These are phyloP conservation scores for Fusarium beomiforme DNA, from an alignment of 2,329 filamentous ascomycete genomes.

Conservation along the genomic window DNA sequence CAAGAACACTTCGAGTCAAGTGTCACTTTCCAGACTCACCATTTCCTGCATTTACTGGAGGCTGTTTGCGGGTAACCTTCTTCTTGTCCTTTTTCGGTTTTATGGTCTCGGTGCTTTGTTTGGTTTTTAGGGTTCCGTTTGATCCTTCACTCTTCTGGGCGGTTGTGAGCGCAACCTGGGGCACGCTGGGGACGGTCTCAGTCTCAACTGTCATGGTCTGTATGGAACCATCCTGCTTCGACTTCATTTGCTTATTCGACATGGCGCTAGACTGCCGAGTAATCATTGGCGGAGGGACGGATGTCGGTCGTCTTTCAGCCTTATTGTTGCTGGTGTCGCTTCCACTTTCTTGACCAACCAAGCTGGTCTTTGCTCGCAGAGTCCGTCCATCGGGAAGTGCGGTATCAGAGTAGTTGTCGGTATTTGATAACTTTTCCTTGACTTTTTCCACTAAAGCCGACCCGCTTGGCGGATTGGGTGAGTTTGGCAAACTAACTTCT, in stretches of 20 bases:
- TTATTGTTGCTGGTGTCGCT: conserved; percentile 71
- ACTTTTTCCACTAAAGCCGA: conserved; percentile 60
- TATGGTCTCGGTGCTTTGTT: conserved; percentile 95
- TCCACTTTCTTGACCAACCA: conserved; percentile 66
- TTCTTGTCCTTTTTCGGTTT: conserved; percentile 94
- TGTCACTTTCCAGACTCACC: conserved; percentile 57
- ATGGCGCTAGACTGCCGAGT: conserved; percentile 72
- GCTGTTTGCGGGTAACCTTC: conserved; percentile 78
- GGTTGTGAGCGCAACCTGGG: conserved; percentile 78
- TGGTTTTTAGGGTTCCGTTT: conserved; percentile 81
- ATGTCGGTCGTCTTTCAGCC: conserved; percentile 55
- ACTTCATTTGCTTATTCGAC: conserved; percentile 74
- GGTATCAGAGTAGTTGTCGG: conserved; percentile 55
- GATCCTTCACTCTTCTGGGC: conserved; percentile 71
- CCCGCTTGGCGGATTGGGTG: conserved; percentile 64
- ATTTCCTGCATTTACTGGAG: conserved; percentile 75
- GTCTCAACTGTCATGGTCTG: conserved; percentile 98
- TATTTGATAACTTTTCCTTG: conserved; percentile 58
- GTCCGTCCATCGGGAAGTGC: conserved; percentile 53
- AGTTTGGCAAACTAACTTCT: conserved; percentile 82
- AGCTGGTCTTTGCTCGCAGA: conserved; percentile 58
- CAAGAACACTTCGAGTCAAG: background rate
- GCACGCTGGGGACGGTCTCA: conserved; percentile 91
- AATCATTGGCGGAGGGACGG: conserved; percentile 62
- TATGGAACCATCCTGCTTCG: conserved; percentile 79